Conservation (phyloP, 2,329 filamentous ascomycete genomes). For the Teratosphaeria nubilosa region DNA sequence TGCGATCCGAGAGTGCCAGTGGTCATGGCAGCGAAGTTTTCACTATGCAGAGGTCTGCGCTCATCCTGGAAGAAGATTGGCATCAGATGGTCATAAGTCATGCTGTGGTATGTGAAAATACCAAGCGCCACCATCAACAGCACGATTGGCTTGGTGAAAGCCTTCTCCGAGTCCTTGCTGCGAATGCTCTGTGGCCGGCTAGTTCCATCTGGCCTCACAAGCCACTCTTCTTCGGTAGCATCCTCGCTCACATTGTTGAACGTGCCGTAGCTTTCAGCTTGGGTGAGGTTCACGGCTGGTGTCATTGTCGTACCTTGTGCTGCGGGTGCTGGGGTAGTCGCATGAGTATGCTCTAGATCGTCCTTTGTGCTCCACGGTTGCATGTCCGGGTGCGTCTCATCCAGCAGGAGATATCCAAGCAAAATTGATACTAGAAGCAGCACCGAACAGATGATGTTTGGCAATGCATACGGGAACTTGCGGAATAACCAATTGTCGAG, state of each 20-base stretch:
- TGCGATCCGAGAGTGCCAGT: constrained; percentile 8
- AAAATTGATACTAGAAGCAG: constrained; percentile 71
- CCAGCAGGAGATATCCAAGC: constrained; percentile 67
- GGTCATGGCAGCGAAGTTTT: constrained; percentile 21
- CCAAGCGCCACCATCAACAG: constrained; percentile 72
- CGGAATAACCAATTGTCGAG: constrained; percentile 60
- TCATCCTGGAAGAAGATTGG: constrained; percentile 88
- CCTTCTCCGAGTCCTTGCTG: constrained; percentile 29
- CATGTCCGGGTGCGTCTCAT: constrained; percentile 84
- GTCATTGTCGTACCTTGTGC: constrained; percentile 57
- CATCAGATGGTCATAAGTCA: constrained; percentile 86
- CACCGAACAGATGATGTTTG: constrained; percentile 72
- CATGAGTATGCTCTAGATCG: constrained; percentile 30
- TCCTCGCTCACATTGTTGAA: constrained; percentile 40
- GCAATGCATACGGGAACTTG: constrained; percentile 74
- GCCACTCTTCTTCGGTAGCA: constrained; percentile 43
- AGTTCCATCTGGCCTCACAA: constrained; percentile 38
- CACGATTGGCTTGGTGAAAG: constrained; percentile 56
- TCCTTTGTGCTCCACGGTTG: constrained; percentile 41
- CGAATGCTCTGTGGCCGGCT: constrained; percentile 23
- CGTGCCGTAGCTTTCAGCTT: constrained; percentile 46
- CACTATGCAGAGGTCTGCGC: constrained; percentile 34
- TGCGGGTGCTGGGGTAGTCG: constrained; percentile 59
- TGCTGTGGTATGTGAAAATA: constrained; percentile 89
- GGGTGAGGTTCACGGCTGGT: constrained; percentile 61